Conservation (phyloP, 306 rosid genomes). For the Purshia tridentata region DNA sequence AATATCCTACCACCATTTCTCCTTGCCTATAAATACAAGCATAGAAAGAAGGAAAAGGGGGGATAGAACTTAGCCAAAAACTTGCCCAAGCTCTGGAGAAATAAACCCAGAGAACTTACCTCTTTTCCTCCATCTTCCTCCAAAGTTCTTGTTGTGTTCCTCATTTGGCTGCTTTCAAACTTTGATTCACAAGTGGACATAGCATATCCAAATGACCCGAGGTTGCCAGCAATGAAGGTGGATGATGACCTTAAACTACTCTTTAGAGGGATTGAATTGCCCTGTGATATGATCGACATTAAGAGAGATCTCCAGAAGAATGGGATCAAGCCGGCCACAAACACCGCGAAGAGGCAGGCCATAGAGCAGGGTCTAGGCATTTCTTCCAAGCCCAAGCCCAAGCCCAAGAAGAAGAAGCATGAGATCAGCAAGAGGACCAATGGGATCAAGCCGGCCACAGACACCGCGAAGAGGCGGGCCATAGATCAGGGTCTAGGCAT, state of each 20-base stretch:
- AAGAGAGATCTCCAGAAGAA: constrained; percentile 92
- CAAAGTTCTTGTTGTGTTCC: no score
- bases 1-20: no score
- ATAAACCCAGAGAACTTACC: no score
- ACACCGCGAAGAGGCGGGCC: constrained; percentile 93
- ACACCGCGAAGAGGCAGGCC: constrained; percentile 93
- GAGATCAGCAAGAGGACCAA: constrained; percentile 93
- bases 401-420: constrained; percentile 89
- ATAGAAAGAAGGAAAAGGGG: no score
- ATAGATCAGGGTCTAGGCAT: constrained; percentile 74
- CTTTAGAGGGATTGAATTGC: constrained; percentile 73
- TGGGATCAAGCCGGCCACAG: constrained; percentile 96
- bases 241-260: constrained; percentile 81
- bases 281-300: constrained; percentile 89
- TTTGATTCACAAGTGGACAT: constrained; percentile 96
- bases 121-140: no score
- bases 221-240: constrained; percentile 63
- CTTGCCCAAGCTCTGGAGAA: no score
- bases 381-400: constrained; percentile 63
- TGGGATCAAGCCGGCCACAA: constrained; percentile 96
- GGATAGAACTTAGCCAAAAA: no score
- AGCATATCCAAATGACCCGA: constrained; percentile 91
- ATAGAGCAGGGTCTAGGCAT: constrained; percentile 74
- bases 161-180: constrained; percentile 96
- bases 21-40: no score